Percentiles rank a stretch among this genome's conserved stretches.
Evolutionary conservation across 164 flowering plant species (phyloP).

Genomic region (Sedum album): DNA sequence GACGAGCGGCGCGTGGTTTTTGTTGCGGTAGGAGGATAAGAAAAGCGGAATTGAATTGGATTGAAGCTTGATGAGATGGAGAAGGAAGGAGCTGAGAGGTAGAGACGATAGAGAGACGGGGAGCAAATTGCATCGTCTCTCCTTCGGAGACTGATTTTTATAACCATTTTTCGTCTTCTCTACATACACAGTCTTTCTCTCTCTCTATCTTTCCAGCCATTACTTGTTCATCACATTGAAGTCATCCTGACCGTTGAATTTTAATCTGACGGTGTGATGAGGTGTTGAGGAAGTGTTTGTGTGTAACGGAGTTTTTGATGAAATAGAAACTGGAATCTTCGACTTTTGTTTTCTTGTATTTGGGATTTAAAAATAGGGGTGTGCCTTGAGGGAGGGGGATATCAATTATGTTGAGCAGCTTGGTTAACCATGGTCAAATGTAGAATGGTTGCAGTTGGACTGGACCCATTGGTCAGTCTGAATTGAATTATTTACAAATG

Average conservation of each 20-base stretch:
- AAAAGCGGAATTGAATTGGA: not conserved
- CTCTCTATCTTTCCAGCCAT: constrained; percentile 15
- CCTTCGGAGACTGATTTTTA: constrained; percentile 21
- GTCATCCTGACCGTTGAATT: constrained; percentile 14
- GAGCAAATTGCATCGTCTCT: constrained; percentile 16
- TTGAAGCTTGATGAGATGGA: not conserved
- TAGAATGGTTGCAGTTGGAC: not conserved
- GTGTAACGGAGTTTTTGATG: not conserved
- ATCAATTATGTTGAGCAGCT: not conserved
- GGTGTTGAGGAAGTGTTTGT: too few species aligned
- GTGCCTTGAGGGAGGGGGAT: too few species aligned
- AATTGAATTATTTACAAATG: not conserved
- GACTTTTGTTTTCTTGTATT: not conserved
- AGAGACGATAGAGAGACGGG: constrained; percentile 6
- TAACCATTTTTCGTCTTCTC: constrained; percentile 10
- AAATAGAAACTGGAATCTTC: not conserved
- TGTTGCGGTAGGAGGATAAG: not conserved
- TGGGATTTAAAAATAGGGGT: not conserved
- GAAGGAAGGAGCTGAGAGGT: not conserved
- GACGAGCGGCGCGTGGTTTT: not conserved
- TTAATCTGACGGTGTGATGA: constrained; percentile 11
- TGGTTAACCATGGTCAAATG: constrained; percentile 6
- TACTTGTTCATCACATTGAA: not conserved
- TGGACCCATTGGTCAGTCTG: not conserved
- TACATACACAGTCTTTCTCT: not conserved